These are phyloP conservation scores for Penicillium expansum DNA, from an alignment of 2,329 filamentous ascomycete genomes.

Conservation along the genomic window DNA sequence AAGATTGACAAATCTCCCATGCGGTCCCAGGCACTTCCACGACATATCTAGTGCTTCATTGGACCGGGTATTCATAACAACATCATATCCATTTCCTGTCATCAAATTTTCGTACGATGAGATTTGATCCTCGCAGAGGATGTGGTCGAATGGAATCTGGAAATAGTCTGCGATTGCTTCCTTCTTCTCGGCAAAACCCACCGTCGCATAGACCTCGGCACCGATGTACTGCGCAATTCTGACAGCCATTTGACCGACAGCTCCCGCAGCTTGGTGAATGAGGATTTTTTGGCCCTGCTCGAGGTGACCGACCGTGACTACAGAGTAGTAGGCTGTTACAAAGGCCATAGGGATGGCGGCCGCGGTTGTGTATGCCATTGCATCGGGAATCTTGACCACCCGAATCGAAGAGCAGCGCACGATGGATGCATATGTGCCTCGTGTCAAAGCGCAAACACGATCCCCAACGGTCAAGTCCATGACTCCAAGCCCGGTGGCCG, in stretches of 20 bases:
- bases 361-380: neutral
- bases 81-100: neutral
- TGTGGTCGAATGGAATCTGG: neutral
- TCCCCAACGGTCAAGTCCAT: neutral
- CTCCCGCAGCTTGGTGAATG: neutral
- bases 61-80: neutral
- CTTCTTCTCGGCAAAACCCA: neutral
- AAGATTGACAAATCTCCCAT: neutral
- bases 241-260: neutral
- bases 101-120: neutral
- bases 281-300: neutral
- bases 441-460: neutral
- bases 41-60: neutral
- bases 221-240: neutral
- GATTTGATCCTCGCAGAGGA: neutral
- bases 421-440: neutral
- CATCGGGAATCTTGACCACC: neutral
- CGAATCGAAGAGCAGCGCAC: neutral
- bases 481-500: neutral
- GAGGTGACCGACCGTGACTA: neutral
- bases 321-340: neutral
- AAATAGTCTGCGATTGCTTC: neutral
- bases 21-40: neutral
- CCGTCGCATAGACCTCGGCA: neutral
- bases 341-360: neutral